Percentiles rank a stretch among this genome's conserved stretches.
phyloP scores from a whole-genome alignment of 2,329 filamentous ascomycete species.

The Colletotrichum tropicicola region DNA sequence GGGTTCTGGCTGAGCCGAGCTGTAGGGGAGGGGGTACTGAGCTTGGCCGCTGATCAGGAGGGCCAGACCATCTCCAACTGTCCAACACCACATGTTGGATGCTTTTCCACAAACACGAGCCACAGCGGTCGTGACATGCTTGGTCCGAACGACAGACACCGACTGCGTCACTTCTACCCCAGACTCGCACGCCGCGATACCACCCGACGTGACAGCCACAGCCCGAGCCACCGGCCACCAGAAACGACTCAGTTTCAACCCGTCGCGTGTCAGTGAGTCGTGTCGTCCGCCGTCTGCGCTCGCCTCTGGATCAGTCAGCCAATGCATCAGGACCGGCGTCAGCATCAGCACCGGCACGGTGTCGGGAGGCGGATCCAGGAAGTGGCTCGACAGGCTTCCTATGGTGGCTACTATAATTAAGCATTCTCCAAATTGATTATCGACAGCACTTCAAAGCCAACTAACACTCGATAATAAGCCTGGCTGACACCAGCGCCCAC shows the following conservation, averaged over 20 bases:
- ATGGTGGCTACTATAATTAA: background rate
- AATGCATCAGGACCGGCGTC: too few species aligned
- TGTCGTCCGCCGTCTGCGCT: background rate
- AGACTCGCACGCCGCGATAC: background rate
- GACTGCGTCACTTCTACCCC: too few species aligned
- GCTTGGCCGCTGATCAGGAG: slow-evolving; percentile 19
- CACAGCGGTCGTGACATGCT: too few species aligned
- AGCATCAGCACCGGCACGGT: too few species aligned
- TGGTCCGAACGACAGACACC: too few species aligned
- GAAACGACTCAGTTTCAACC: slow-evolving; percentile 7
- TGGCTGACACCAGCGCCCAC: too few species aligned
- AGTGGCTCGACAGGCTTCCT: background rate
- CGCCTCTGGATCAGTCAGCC: too few species aligned
- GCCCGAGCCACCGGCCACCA: slow-evolving; percentile 2
- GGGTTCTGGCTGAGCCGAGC: too few species aligned
- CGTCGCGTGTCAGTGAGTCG: slow-evolving; percentile 11
- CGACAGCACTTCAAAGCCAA: too few species aligned
- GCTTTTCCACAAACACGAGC: background rate
- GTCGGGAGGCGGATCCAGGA: background rate
- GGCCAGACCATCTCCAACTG: slow-evolving; percentile 5
- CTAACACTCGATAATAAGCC: too few species aligned
- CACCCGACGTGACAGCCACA: slow-evolving; percentile 12
- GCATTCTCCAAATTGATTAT: background rate
- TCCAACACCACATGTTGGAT: background rate
- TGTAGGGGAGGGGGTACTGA: background rate